Evolutionary conservation across 352 stramenopile genomes (phyloP), one percentile per base, ranked within the genome.

Genomic region (Thraustochytrium sp.): DNA sequence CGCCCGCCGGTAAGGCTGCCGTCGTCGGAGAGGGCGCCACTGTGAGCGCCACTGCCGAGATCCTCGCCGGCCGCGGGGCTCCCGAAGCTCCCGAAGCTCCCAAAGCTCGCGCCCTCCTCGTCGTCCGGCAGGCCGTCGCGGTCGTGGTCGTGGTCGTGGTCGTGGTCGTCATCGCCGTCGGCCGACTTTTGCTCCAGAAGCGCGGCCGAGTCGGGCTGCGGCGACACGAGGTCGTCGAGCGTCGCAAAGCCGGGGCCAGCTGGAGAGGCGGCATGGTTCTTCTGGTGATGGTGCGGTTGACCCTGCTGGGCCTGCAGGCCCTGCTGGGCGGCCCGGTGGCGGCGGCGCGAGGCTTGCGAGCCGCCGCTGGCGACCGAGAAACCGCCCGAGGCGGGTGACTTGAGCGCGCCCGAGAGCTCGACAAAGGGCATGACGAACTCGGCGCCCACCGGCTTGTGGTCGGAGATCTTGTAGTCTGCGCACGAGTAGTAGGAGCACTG

Each of bases 391-490:
- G 26, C 9, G 5, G 31, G 21, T 13, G 34, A 29, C 18, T 53
- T 53, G 8, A n/a, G 59, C 38, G 38, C 38, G 18, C 59, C 23
- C 36, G 26, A 38, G 37, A 80, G 53, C 68, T 80, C 68, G 23
- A 80, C 53, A 68, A 80, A 80, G 29, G 75, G 75, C 40, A 84
- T 16, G 16, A 80, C 48, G 48, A 84, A 84, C 1, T 56, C 55
- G 23, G 75, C 53, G 31, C 34, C 75, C 3, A 84, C 75, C 13
- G 75, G 75, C 62, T 80, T 84, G 29, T 84, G 75, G 48, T 84
- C 75, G 31, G 59, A 83, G 37, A 82, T 80, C 23, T 23, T 29
- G 21, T 61, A 74, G 8, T 78, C 61, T 16, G 40, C 5, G 29
- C 40, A 84, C 23, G 34, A 62, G 42, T 59, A 84, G 38, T 84